Base-by-base conservation (phyloP, 257 asterid genomes). In the Jaltomata sinuosa region DNA sequence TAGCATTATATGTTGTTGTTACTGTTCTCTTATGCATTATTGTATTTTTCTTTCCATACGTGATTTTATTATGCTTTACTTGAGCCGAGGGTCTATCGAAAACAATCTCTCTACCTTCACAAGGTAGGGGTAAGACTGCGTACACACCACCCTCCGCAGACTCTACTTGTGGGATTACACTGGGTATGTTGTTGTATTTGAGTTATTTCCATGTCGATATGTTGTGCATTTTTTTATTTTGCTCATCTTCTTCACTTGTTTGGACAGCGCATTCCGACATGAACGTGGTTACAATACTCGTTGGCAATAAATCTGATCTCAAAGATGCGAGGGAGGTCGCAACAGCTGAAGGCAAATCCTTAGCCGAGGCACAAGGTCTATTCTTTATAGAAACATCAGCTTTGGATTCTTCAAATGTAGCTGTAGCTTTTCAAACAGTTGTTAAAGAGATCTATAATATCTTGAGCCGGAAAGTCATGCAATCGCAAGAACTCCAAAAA, bases 361-460 rank as follows among this genome's bases (percentile, higher is more conserved):
- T 96, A 87, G 99, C 99, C 0, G 98, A 96, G 90, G 88, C 94
- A 16, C 92, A 94, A 85, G 92, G 96, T 79, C 86, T 96, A 71
- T 96, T 96, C 89, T 96, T 96, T 81, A 94, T 96, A 7, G 99
- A 96, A 89, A 96, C 99, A 7, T 96, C 99, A 8, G 99, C 99
- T 85, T 91, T 96, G 45, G 98, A 94, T 84, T 96, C 98, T 19
- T 94, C 98, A 40, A 96, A 96, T 19, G 99, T 96, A 5, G 79
- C 87, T 25, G 87, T 82, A 50, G 99, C 99, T 19, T 96, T 96
- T 77, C 94, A 92, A 86, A 96, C 94, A 3, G 96, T 96, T 19
- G 98, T 96, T 85, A 92, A 64, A 78, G 99, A 96, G 90, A 96
- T 96, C 25, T 96, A 87, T 55, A 91, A 89, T 91, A 94, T 96